phyloP scores from a whole-genome alignment of 2,329 filamentous ascomycete species.

The Triangularia verruculosa region DNA sequence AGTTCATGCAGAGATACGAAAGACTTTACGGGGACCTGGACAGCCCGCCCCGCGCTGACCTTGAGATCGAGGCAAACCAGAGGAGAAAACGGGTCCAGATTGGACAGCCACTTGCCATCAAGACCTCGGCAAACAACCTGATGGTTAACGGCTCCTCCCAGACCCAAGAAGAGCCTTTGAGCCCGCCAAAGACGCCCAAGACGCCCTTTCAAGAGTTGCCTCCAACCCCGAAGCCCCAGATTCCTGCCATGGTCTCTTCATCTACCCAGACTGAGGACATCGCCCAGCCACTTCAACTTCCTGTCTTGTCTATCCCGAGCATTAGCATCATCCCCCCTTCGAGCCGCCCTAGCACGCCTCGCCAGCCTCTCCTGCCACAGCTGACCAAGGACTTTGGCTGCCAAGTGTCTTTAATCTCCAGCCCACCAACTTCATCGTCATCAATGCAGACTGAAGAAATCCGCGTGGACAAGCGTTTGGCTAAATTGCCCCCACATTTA shows the following conservation, averaged over 20 bases:
- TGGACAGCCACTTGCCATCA: constrained; percentile 49
- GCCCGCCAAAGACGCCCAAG: constrained; percentile 64
- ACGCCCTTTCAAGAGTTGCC: constrained; percentile 41
- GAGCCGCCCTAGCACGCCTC: constrained; percentile 77
- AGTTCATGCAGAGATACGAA: constrained; percentile 36
- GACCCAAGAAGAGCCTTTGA: constrained; percentile 60
- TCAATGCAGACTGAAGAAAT: constrained; percentile 86
- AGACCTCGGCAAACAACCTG: constrained; percentile 40
- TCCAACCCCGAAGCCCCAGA: constrained; percentile 35
- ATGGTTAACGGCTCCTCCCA: constrained; percentile 68
- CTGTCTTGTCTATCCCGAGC: constrained; percentile 64
- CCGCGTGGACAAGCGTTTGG: constrained; percentile 72
- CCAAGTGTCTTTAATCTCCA: constrained; percentile 63
- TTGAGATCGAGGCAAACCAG: constrained; percentile 70
- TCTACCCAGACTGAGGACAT: constrained; percentile 62
- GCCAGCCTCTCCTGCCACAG: constrained; percentile 71
- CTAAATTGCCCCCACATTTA: constrained; percentile 72
- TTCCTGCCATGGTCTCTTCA: constrained; percentile 47
- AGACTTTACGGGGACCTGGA: constrained; percentile 44
- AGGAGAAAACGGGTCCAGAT: constrained; percentile 65
- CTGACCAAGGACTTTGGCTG: constrained; percentile 79
- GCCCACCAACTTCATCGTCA: constrained; percentile 52
- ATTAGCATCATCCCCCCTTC: constrained; percentile 89
- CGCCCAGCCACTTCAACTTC: constrained; percentile 35
- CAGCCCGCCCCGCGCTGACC: constrained; percentile 45